Evolutionary conservation across 2,329 filamentous ascomycete genomes (phyloP).

Genomic region (Nemania abortiva): DNA sequence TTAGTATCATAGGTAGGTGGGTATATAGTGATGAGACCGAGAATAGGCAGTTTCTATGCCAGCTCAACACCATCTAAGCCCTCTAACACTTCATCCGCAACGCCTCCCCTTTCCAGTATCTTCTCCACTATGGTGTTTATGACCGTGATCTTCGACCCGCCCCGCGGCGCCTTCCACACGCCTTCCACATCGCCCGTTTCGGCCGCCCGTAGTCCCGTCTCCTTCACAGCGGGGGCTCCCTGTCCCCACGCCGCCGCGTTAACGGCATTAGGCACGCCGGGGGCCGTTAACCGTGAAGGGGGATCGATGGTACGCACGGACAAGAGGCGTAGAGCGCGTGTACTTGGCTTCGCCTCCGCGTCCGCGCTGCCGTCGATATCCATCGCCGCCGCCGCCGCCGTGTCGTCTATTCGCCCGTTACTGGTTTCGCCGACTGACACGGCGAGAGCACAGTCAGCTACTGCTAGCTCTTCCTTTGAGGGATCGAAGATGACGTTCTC

Average conservation of each 20-base stretch:
- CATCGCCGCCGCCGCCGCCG: constrained; percentile 38
- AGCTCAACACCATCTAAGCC: constrained; percentile 82
- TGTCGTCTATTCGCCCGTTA: constrained; percentile 38
- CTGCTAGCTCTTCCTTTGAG: constrained; percentile 88
- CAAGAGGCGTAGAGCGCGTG: constrained; percentile 68
- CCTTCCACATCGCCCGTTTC: constrained; percentile 73
- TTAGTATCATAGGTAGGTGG: constrained; percentile 43
- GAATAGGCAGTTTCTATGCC: constrained; percentile 44
- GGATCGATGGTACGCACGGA: constrained; percentile 80
- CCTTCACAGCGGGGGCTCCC: constrained; percentile 53
- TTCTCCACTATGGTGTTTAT: constrained; percentile 81
- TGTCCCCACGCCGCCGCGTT: constrained; percentile 66
- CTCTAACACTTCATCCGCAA: constrained; percentile 87
- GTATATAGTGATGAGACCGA: constrained; percentile 16
- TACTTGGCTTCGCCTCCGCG: constrained; percentile 34
- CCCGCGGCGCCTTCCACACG: constrained; percentile 87
- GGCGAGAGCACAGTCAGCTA: constrained; percentile 89
- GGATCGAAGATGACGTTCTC: constrained; percentile 96
- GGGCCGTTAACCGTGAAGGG: constrained; percentile 77
- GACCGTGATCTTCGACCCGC: constrained; percentile 81
- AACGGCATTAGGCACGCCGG: constrained; percentile 73
- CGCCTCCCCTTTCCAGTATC: constrained; percentile 80
- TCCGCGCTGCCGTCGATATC: constrained; percentile 48
- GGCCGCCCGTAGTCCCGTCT: constrained; percentile 56
- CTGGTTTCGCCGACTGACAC: constrained; percentile 75